Evolutionary conservation across 1,284 basidiomycete species (phyloP), one percentile per base, ranked within the genome.

Genomic region (Rhodotorula glutinis): DNA sequence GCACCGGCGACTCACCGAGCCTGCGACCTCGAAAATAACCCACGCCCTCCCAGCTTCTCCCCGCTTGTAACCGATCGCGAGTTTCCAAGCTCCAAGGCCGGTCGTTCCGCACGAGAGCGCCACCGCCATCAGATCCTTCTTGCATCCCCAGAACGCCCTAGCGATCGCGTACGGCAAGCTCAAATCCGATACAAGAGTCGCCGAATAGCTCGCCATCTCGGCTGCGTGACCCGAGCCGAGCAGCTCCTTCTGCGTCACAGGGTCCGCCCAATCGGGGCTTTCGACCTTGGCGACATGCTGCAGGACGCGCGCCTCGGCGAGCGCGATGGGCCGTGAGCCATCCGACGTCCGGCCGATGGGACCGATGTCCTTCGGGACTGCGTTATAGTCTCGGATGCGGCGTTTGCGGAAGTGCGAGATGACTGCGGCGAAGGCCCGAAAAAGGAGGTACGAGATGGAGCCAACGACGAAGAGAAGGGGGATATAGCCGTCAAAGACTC

Each of bases 391-490:
- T 19, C 40, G 38, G 1, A 41, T 41, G 40, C 25, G 33, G 13
- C n/a, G 25, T 19, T 16, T 65, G 27, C 4, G 75, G 72, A 23
- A 69, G 27, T 74, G 68, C 23, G 78, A 63, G 4, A 73, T 56
- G 27, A 78, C 38, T 30, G 47, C 43, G 57, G n/a, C 53, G 41
- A 73, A 16, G 41, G 71, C 60, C 33, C 56, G 61, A 25, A 72
- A 33, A 4, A 71, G 49, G 59, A 78, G 66, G 49, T 75, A 62
- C 4, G 71, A 27, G 41, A 72, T 52, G 2, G 78, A 77, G 25
- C 75, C 16, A 25, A 53, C 65, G 47, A 78, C 69, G 51, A 79
- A 70, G 5, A 75, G 57, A 29, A 79, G 65, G 2, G 79, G 77
- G 7, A 77, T 53, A 53, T 75, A 23, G n/a, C 72, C 72, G 65